These are phyloP conservation scores for Tillandsia fasciculata DNA, from an alignment of 176 grass and related monocot species.

Conservation along the genomic window DNA sequence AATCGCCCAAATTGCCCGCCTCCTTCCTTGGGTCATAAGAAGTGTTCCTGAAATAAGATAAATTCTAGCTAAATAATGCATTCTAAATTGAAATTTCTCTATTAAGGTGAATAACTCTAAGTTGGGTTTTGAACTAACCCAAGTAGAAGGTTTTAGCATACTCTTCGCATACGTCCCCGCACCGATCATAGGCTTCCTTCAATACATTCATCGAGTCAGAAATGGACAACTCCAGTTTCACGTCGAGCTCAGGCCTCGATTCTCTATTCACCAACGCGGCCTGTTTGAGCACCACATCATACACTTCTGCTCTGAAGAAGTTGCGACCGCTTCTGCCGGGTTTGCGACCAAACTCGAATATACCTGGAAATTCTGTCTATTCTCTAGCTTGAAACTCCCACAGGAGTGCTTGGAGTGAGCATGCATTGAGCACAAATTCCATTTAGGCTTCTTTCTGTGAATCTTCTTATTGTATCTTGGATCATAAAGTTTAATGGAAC, in stretches of 20 bases:
- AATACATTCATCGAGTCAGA: slow-evolving; percentile 27
- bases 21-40: slow-evolving; percentile 84
- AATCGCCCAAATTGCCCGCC: slow-evolving; percentile 88
- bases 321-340: slow-evolving; percentile 21
- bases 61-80: not conserved
- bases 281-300: slow-evolving; percentile 67
- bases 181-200: slow-evolving; percentile 52
- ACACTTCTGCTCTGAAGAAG: slow-evolving; percentile 63
- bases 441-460: not conserved
- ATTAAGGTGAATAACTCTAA: not conserved
- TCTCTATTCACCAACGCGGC: slow-evolving; percentile 41
- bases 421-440: slow-evolving; percentile 20
- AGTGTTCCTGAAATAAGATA: slow-evolving; percentile 46
- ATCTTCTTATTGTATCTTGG: not conserved
- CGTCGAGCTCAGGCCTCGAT: not conserved
- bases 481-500: not conserved
- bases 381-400: slow-evolving; percentile 32
- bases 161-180: slow-evolving; percentile 78
- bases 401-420: slow-evolving; percentile 27
- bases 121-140: slow-evolving; percentile 28
- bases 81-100: not conserved
- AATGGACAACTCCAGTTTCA: slow-evolving; percentile 11
- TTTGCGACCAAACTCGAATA: slow-evolving; percentile 21
- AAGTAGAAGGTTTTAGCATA: slow-evolving; percentile 98
- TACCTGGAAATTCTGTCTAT: slow-evolving; percentile 8